Conservation (phyloP, 805 yeast genomes). For the Wickerhamiella kurtzmanii region DNA sequence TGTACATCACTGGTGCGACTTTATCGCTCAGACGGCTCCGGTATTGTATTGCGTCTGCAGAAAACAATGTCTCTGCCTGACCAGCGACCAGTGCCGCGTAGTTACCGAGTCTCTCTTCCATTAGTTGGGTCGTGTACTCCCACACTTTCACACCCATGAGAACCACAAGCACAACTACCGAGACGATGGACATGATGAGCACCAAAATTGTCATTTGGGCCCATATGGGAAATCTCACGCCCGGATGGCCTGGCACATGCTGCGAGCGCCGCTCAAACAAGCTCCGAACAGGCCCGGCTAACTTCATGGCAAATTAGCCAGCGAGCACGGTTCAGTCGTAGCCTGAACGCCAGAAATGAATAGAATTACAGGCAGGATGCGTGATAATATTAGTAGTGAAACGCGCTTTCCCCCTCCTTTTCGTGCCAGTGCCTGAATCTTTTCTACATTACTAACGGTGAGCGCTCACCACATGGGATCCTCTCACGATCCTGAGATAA, state of each 20-base stretch:
- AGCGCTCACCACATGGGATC: too few relatives aligned
- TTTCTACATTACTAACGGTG: not conserved
- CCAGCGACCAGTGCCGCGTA: slow-evolving; percentile 15
- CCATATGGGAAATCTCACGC: slow-evolving; percentile 15
- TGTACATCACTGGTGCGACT: not conserved
- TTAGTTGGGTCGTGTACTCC: slow-evolving; percentile 11
- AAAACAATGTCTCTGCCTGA: slow-evolving; percentile 8
- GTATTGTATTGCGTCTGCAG: not conserved
- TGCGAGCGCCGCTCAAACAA: not conserved
- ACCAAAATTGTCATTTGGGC: slow-evolving; percentile 14
- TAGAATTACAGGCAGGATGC: too few relatives aligned
- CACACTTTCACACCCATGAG: slow-evolving; percentile 12
- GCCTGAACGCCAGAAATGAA: too few relatives aligned
- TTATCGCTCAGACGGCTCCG: not conserved
- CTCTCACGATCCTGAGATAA: too few relatives aligned
- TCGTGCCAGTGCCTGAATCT: not conserved
- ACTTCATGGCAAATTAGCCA: not conserved
- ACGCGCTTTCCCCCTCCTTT: not conserved
- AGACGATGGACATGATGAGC: slow-evolving; percentile 11
- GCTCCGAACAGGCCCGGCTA: not conserved
- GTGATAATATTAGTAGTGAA: not conserved
- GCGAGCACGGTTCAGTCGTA: not conserved
- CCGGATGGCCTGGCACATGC: not conserved
- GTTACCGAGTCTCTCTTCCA: slow-evolving; percentile 11
- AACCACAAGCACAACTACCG: slow-evolving; percentile 10